Percentiles rank a stretch among this genome's conserved stretches.
phyloP scores from a whole-genome alignment of 495 filamentous ascomycete species.

The Eremomyces bilateralis region DNA sequence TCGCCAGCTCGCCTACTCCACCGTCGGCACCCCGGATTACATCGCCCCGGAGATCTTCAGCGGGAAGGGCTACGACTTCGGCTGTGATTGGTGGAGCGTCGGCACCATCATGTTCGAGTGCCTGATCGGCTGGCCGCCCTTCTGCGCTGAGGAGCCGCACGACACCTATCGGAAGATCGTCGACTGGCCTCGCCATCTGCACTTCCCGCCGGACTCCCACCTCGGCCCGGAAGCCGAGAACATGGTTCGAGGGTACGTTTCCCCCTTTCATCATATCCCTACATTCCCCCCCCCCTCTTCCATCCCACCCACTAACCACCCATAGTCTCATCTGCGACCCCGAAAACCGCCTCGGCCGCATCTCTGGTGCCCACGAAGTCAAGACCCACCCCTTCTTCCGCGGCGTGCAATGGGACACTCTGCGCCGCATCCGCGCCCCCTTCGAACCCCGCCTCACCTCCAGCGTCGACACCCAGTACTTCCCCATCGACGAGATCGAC shows the following conservation, averaged over 20 bases:
- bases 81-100: constrained; percentile 98
- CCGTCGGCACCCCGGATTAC: constrained; percentile 94
- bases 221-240: constrained; percentile 72
- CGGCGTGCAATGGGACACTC: constrained; percentile 77
- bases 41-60: constrained; percentile 98
- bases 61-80: constrained; percentile 80
- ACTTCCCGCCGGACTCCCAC: constrained; percentile 88
- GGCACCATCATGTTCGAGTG: constrained; percentile 99
- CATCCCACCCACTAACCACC: constrained; percentile 8
- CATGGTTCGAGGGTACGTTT: constrained; percentile 72
- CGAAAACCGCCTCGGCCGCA: constrained; percentile 68
- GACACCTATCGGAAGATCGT: constrained; percentile 99
- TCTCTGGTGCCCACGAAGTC: constrained; percentile 66
- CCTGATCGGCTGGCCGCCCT: constrained; percentile 94
- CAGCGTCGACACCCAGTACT: constrained; percentile 92
- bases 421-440: constrained; percentile 79
- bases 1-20: constrained; percentile 88
- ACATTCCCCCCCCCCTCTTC: constrained; percentile 5
- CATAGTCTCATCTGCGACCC: constrained; percentile 77
- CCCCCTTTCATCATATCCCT: no score
- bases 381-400: constrained; percentile 90
- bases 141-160: constrained; percentile 92
- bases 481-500: constrained; percentile 94
- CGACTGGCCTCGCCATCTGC: constrained; percentile 85
- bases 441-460: constrained; percentile 85